These are phyloP conservation scores for Fusarium oxysporum DNA, from an alignment of 2,329 filamentous ascomycete genomes.

Conservation along the genomic window DNA sequence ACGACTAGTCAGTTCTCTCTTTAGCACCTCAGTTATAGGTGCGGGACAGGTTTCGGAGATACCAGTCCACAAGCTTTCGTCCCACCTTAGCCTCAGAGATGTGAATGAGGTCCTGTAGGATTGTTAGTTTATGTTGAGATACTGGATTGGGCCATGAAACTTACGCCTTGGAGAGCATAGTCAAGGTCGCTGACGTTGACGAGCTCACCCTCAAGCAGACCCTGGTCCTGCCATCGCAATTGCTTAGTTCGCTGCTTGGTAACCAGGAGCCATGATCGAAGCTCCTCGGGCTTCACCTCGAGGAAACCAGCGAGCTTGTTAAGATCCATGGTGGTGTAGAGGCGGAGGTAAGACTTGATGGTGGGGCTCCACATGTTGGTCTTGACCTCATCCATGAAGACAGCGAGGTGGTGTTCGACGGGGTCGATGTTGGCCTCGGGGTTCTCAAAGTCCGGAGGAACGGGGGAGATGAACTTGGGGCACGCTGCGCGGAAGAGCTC, in stretches of 20 bases:
- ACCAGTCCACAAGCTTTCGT: slow-evolving; percentile 98
- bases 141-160: slow-evolving; percentile 51
- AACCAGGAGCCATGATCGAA: slow-evolving; percentile 92
- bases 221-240: slow-evolving; percentile 89
- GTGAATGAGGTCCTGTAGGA: slow-evolving; percentile 86
- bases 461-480: slow-evolving; percentile 99
- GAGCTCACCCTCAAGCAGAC: slow-evolving; percentile 89
- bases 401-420: slow-evolving; percentile 93
- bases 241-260: slow-evolving; percentile 99
- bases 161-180: slow-evolving; percentile 93
- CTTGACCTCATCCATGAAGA: slow-evolving; percentile 99
- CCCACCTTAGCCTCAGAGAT: slow-evolving; percentile 99
- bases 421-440: slow-evolving; percentile 96
- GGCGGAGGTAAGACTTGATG: slow-evolving; percentile 97
- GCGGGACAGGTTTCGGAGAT: slow-evolving; percentile 94
- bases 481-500: slow-evolving; percentile 98
- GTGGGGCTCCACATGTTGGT: slow-evolving; percentile 98
- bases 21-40: slow-evolving; percentile 74
- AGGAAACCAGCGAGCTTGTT: slow-evolving; percentile 98
- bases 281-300: slow-evolving; percentile 94
- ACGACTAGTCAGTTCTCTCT: slow-evolving; percentile 42
- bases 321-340: slow-evolving; percentile 99
- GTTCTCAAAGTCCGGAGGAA: slow-evolving; percentile 97
- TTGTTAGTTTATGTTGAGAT: slow-evolving; percentile 2
- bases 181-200: slow-evolving; percentile 96